Evolutionary conservation across 2,329 filamentous ascomycete species (phyloP).

Genomic region (Hymenoscyphus linearis): DNA sequence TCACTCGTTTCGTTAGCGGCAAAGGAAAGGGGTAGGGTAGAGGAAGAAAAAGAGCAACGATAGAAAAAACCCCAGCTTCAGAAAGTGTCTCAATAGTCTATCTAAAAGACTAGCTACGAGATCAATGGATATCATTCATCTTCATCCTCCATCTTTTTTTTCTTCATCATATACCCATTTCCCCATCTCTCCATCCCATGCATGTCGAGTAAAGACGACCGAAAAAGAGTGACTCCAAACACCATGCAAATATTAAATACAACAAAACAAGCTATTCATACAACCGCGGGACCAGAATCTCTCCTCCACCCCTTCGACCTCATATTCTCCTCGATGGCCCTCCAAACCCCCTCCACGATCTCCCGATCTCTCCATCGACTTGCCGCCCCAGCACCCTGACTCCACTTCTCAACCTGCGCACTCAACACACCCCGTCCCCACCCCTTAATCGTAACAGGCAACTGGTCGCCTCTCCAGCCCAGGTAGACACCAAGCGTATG

Average conservation of each 20-base stretch:
- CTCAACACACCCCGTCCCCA: conserved; percentile 83
- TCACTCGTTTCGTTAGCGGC: too few relatives aligned
- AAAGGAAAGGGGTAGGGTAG: not conserved
- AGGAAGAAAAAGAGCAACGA: not conserved
- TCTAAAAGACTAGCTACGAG: not conserved
- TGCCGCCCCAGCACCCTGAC: conserved; percentile 41
- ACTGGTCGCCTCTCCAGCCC: conserved; percentile 80
- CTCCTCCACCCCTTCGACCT: conserved; percentile 74
- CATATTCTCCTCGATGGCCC: conserved; percentile 83
- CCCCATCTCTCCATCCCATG: not conserved
- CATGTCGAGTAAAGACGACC: not conserved
- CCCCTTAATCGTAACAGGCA: conserved; percentile 70
- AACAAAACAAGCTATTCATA: conserved; percentile 6
- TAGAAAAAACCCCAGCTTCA: too few relatives aligned
- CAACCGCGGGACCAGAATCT: conserved; percentile 53
- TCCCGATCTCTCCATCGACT: conserved; percentile 79
- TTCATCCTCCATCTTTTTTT: not conserved
- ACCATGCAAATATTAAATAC: conserved; percentile 9
- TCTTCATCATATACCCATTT: not conserved
- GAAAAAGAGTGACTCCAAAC: conserved; percentile 2
- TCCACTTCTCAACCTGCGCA: conserved; percentile 81
- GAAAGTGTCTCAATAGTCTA: not conserved
- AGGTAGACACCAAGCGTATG: conserved; percentile 85
- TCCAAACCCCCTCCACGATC: conserved; percentile 90
- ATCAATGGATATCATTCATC: not conserved